Percentiles rank a stretch among this genome's conserved stretches.
Evolutionary conservation across 1,284 basidiomycete genomes (phyloP).

Genomic region (Hemileia vastatrix): DNA sequence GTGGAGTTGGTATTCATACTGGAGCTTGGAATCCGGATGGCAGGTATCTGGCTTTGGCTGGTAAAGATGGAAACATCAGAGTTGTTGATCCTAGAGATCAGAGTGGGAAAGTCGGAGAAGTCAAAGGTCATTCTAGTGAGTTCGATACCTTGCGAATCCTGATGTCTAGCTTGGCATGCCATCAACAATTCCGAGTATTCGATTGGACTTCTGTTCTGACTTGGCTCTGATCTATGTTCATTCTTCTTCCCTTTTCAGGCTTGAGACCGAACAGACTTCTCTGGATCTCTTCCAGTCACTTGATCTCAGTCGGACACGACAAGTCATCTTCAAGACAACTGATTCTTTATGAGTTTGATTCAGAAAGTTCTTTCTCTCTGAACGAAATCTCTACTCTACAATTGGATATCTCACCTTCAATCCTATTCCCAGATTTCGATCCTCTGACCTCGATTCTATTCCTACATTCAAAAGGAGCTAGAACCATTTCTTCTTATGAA

Average conservation of each 20-base stretch:
- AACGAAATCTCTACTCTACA: conserved; percentile 33
- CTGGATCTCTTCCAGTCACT: conserved; percentile 44
- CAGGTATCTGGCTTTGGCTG: conserved; percentile 43
- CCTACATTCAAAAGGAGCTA: conserved; percentile 48
- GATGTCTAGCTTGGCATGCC: conserved; percentile 2
- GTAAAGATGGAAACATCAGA: conserved; percentile 46
- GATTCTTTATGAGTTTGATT: conserved; percentile 41
- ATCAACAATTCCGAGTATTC: conserved; percentile 26
- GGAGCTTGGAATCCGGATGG: conserved; percentile 44
- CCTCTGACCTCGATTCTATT: conserved; percentile 47
- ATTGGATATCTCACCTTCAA: conserved; percentile 48
- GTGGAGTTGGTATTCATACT: no score
- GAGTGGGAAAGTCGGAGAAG: no score
- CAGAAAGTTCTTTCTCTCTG: conserved; percentile 13
- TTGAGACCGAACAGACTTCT: conserved; percentile 46
- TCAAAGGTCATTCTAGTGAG: neutral
- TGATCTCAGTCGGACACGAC: conserved; percentile 47
- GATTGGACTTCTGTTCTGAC: conserved; percentile 46
- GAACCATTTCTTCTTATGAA: conserved; percentile 46
- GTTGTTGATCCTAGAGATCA: conserved; percentile 45
- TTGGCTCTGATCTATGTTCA: no score
- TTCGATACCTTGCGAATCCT: no score
- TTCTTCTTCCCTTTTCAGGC: no score
- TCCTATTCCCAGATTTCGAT: conserved; percentile 48
- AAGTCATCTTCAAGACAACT: conserved; percentile 47